Conservation (phyloP, 1,284 basidiomycete genomes). For the Paramarasmius palmivorus region DNA sequence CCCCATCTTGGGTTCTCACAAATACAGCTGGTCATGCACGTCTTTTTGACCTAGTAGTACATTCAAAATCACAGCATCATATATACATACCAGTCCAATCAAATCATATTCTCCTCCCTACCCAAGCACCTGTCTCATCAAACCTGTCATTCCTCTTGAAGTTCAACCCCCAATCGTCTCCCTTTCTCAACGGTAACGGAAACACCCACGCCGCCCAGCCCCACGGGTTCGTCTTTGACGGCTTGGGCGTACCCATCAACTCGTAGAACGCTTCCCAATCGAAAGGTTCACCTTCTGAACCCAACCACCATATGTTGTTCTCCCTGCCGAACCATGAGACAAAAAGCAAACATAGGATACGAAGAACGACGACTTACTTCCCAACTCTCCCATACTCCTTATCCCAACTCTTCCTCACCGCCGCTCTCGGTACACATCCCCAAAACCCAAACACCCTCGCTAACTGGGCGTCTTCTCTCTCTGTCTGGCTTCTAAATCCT, state of each 20-base stretch:
- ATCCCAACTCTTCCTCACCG: slow-evolving; percentile 56
- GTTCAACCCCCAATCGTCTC: slow-evolving; percentile 6
- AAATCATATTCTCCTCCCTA: slow-evolving; percentile 6
- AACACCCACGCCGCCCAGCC: slow-evolving; percentile 12
- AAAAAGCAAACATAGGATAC: too few species aligned
- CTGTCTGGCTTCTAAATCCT: slow-evolving; percentile 51
- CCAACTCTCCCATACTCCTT: slow-evolving; percentile 73
- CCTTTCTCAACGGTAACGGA: slow-evolving; percentile 2
- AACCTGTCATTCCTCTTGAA: slow-evolving; percentile 16
- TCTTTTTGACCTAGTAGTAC: too few species aligned
- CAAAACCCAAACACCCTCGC: slow-evolving; percentile 18
- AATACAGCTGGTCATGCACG: too few species aligned
- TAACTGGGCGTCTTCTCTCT: slow-evolving; percentile 59
- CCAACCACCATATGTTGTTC: slow-evolving; percentile 88
- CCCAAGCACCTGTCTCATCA: slow-evolving; percentile 16
- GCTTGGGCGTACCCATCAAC: slow-evolving; percentile 68
- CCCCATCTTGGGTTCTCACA: too few species aligned
- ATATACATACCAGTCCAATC: too few species aligned
- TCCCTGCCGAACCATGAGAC: too few species aligned
- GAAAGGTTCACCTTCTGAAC: neutral
- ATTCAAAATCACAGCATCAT: too few species aligned
- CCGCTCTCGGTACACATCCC: slow-evolving; percentile 37
- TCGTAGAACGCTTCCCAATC: neutral
- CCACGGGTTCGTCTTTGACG: slow-evolving; percentile 11
- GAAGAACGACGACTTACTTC: too few species aligned